Conservation (phyloP, 345 rosid species). For the Hibiscus syriacus region DNA sequence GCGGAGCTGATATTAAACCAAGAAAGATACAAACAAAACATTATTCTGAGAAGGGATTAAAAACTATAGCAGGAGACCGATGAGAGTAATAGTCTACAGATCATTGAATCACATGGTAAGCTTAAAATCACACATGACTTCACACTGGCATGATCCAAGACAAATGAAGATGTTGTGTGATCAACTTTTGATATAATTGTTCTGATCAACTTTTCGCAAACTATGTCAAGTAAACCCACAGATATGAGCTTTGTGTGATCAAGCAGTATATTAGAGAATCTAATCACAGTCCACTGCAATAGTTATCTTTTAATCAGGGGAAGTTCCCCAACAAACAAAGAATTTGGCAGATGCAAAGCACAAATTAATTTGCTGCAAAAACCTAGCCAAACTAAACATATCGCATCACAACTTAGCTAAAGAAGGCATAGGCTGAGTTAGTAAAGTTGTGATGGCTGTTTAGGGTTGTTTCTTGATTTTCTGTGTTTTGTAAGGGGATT, state of each 20-base stretch:
- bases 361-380: background rate
- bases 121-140: background rate
- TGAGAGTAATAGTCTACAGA: background rate
- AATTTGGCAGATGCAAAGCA: background rate
- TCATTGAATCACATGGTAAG: background rate
- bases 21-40: background rate
- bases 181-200: background rate
- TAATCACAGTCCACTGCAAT: background rate
- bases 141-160: background rate
- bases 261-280: background rate
- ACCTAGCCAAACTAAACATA: background rate
- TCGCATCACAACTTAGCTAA: too few relatives aligned
- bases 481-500: too few relatives aligned
- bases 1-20: constrained; percentile 2
- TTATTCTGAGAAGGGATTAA: background rate
- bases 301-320: background rate
- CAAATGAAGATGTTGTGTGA: background rate
- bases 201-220: background rate
- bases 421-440: too few relatives aligned
- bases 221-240: background rate
- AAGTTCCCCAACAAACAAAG: background rate
- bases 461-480: too few relatives aligned
- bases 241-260: background rate
- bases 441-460: too few relatives aligned
- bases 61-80: background rate